A percentile compares a stretch with the other conserved stretches of the same genome.
phyloP scores from a whole-genome alignment of 2,329 filamentous ascomycete genomes.

The Fusarium nurragi region DNA sequence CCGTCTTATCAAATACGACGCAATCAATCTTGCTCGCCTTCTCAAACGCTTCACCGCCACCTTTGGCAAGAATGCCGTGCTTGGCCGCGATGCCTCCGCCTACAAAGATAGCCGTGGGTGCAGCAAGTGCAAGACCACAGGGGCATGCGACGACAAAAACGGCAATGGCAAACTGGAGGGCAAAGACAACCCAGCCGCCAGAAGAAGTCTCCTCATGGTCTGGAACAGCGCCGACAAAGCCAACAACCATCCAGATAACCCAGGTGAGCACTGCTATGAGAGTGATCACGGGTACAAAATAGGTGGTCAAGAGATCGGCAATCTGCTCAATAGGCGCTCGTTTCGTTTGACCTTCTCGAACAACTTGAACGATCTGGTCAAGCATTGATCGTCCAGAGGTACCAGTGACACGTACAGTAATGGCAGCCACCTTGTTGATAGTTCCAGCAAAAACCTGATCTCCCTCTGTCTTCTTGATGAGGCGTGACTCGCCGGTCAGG shows the following conservation, averaged over 20 bases:
- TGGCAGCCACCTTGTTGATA: slow-evolving; percentile 72
- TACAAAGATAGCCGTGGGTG: slow-evolving; percentile 86
- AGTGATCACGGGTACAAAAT: slow-evolving; percentile 79
- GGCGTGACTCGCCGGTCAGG: slow-evolving; percentile 80
- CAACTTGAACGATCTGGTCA: slow-evolving; percentile 80
- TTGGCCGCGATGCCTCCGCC: slow-evolving; percentile 82
- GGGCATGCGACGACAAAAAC: slow-evolving; percentile 90
- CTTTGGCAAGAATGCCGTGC: slow-evolving; percentile 82
- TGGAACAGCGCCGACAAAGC: slow-evolving; percentile 66
- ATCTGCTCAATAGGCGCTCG: slow-evolving; percentile 79
- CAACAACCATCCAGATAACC: slow-evolving; percentile 75
- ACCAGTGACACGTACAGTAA: slow-evolving; percentile 71
- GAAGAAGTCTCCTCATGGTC: slow-evolving; percentile 63
- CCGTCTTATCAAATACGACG: slow-evolving; percentile 90
- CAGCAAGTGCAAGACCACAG: slow-evolving; percentile 84
- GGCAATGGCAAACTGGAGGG: slow-evolving; percentile 83
- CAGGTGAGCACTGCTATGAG: slow-evolving; percentile 76
- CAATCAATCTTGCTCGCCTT: slow-evolving; percentile 81
- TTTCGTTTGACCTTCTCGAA: slow-evolving; percentile 80
- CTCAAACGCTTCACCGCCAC: slow-evolving; percentile 86
- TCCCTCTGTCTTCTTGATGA: slow-evolving; percentile 69
- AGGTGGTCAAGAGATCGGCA: slow-evolving; percentile 76
- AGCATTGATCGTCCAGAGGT: slow-evolving; percentile 77
- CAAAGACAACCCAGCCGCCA: slow-evolving; percentile 77
- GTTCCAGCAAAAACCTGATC: slow-evolving; percentile 78